Base-by-base conservation (phyloP, 805 yeast species). In the Metschnikowia lochheadii region DNA sequence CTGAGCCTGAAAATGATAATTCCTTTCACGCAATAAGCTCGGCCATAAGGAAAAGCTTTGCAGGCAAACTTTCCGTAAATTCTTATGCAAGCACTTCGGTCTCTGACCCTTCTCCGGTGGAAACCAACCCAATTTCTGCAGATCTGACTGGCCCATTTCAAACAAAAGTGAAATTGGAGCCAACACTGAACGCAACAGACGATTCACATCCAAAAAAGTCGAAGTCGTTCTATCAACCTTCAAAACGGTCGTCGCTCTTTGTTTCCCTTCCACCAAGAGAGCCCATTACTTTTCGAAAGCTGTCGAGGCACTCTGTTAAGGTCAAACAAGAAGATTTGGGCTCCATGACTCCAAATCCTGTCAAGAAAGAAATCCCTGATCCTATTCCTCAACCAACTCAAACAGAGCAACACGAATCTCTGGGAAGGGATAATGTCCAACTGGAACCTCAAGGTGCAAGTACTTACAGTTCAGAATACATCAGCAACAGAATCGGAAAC, bases 11-110 rank as follows among this genome's bases (percentile, higher is more conserved):
- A 11, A 23, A 53, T 41, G 77, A 75, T 40, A 72, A 69, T 47
- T 77, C 80, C 6, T 76, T 76, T 52, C 76, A 74, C 51, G 78
- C 78, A 0, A 76, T 76, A n/a, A 69, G 76, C 51, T 68, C 70
- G 5, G 75, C 78, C 2, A 75, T 77, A 7, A 57, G 79, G 29
- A 77, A 75, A 52, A 75, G 78, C 48, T 68, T 74, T 6, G 73
- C 78, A 0, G 70, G 67, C 31, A 72, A 69, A 42, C 48, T 53
- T 10, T 58, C 61, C 18, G 48, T 44, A 47, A 55, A 47, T 10
- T 32, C 45, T 33, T 17, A 42, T 42, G 23, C 38, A 42, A 17
- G 40, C 34, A 35, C 14, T 7, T 23, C 47, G 11, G 34, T 35
- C n/a, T 34, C 47, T 14, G 26, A 44, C 11, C 40, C 47, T 13